phyloP scores from a whole-genome alignment of 2,329 filamentous ascomycete species.

The Aspergillus bombycis region DNA sequence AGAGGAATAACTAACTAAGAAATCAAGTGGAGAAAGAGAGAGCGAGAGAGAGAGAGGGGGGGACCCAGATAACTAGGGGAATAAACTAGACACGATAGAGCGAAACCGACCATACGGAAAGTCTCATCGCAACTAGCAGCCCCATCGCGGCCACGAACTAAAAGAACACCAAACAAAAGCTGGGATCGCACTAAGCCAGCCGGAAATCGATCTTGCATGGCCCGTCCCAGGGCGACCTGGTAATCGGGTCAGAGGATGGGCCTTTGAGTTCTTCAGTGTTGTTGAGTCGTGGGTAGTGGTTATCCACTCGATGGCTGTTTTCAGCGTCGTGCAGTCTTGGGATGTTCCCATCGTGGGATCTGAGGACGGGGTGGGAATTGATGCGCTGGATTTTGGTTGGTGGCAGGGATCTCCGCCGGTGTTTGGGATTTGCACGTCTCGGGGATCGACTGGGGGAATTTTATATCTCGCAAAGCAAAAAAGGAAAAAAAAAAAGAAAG shows the following conservation, averaged over 20 bases:
- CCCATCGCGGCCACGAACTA: neutral
- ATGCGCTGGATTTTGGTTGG: neutral
- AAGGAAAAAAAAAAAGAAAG: too few relatives aligned
- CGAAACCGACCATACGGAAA: too few relatives aligned
- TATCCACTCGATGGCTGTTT: slow-evolving; percentile 13
- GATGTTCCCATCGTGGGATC: neutral
- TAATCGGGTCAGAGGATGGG: slow-evolving; percentile 8
- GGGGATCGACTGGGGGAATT: too few relatives aligned
- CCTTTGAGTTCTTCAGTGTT: slow-evolving; percentile 1
- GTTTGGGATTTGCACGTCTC: neutral
- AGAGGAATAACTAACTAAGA: too few relatives aligned
- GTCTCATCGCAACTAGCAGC: too few relatives aligned
- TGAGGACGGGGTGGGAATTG: neutral
- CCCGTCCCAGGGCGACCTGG: slow-evolving; percentile 10
- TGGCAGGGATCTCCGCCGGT: neutral
- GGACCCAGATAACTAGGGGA: too few relatives aligned
- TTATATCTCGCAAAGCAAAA: too few relatives aligned
- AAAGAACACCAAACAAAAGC: neutral
- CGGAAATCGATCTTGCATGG: slow-evolving; percentile 14
- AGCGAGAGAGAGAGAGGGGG: too few relatives aligned
- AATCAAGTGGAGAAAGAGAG: too few relatives aligned
- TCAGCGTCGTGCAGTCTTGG: slow-evolving; percentile 12
- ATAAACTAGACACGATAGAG: too few relatives aligned
- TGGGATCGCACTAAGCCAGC: neutral
- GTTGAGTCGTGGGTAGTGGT: neutral